Percentiles rank a stretch among this genome's conserved stretches.
phyloP scores from a whole-genome alignment of 1,284 basidiomycete species.

The Sporisorium reilianum region DNA sequence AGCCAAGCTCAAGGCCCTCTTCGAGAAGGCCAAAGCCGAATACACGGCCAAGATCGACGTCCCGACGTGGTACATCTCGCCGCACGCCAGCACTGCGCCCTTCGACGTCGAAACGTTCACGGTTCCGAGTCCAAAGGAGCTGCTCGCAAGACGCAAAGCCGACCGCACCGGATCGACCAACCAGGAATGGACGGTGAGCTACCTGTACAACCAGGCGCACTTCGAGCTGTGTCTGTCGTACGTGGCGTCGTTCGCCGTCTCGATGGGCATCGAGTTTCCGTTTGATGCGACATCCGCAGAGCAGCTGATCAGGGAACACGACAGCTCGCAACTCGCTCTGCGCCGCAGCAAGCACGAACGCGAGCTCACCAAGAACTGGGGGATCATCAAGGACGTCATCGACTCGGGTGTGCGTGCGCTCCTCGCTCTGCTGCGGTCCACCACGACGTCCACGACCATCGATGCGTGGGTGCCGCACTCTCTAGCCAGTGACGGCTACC shows the following conservation, averaged over 20 bases:
- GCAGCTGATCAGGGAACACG: conserved; percentile 4
- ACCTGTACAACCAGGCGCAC: conserved; percentile 32
- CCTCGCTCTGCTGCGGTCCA: conserved; percentile 8
- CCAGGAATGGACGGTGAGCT: conserved; percentile 48
- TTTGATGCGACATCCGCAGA: background rate
- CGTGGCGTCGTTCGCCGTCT: conserved; percentile 32
- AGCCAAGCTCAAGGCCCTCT: conserved; percentile 42
- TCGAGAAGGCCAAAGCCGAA: conserved; percentile 31
- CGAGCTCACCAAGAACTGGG: conserved; percentile 48
- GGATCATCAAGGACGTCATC: conserved; percentile 41
- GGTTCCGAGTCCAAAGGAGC: conserved; percentile 14
- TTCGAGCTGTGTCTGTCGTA: conserved; percentile 41
- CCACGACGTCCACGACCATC: background rate
- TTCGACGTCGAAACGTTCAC: conserved; percentile 12
- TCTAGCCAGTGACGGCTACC: background rate
- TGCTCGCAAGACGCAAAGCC: conserved; percentile 12
- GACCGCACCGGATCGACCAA: conserved; percentile 25
- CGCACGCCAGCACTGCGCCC: background rate
- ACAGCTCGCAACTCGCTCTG: conserved; percentile 23
- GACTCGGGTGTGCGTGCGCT: conserved; percentile 36
- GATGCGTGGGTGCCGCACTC: conserved; percentile 17
- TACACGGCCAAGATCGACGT: conserved; percentile 45
- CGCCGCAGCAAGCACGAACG: conserved; percentile 32
- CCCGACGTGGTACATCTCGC: conserved; percentile 26
- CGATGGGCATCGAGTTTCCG: conserved; percentile 25